Base-by-base conservation (phyloP, 2,329 filamentous ascomycete species). In the Cladophialophora bantiana region DNA sequence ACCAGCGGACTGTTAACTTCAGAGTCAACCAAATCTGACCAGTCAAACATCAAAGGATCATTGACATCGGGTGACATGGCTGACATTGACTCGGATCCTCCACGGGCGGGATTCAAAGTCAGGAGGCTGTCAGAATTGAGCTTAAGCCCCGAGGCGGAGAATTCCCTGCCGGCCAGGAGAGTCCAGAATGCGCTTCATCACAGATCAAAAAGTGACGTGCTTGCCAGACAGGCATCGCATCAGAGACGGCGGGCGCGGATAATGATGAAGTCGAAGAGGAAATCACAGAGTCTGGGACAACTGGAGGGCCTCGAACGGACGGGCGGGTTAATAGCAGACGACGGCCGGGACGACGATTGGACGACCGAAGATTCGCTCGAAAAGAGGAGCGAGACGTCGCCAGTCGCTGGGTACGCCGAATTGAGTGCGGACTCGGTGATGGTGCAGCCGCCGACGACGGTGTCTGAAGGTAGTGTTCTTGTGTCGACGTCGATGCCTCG, bases 1-100 rank as follows among this genome's bases (percentile, higher is more conserved):
- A 65, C 68, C 12, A 69, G 64, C 26, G 61, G 62, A 50, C 34
- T 65, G 13, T 38, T 50, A 15, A 50, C 48, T 26, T 48, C 42
- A 7, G 35, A 50, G 15, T 58, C 60, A n/a, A 55, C 63, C 18
- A 67, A 38, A 35, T 61, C 59, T 20, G 26, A 26, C 15, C 18
- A 18, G 13, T 50, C 45, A 6, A 61, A 34, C 7, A 34, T 32
- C 6, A 65, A 62, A 42, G 54, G 50, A 13, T 68, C 70, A 2
- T 62, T 73, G 48, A 61, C 69, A 13, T 73, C 70, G 12, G 71
- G 70, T 18, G 68, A 72, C 26, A 59, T 72, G 48, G 70, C 48
- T 18, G 71, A 73, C 59, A 55, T 72, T 40, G 71, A 73, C 55
- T 68, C 68, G 12, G 57, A 68, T 55, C 66, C 54, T n/a, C 58